Percentiles rank a stretch among this genome's conserved stretches.
These are phyloP conservation scores for Dactylis glomerata DNA, from an alignment of 176 grass and related monocot genomes.

Conservation along the genomic window DNA sequence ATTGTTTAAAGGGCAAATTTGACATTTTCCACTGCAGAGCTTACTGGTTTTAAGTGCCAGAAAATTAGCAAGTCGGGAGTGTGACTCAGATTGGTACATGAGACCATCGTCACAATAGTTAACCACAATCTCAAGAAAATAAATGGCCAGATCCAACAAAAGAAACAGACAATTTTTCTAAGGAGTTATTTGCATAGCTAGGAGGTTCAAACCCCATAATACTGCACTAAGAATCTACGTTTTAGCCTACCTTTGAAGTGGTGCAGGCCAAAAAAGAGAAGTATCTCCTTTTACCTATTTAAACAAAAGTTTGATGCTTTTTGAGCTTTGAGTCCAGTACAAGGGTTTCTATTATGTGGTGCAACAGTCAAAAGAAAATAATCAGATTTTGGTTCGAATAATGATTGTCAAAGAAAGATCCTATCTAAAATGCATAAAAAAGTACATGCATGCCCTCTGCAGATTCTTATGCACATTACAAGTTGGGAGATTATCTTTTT, in stretches of 20 bases:
- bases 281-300: not conserved
- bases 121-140: not conserved
- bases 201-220: not conserved
- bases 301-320: constrained; percentile 1
- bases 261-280: not conserved
- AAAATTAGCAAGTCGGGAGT: not conserved
- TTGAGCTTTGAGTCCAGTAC: not conserved
- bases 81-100: not conserved
- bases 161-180: not conserved
- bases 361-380: not conserved
- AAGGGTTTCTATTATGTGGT: not conserved
- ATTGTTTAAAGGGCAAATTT: too few relatives aligned
- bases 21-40: too few relatives aligned
- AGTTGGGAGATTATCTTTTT: too few relatives aligned
- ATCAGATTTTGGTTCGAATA: not conserved
- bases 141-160: not conserved
- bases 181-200: not conserved
- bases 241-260: not conserved
- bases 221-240: not conserved
- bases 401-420: not conserved
- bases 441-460: too few relatives aligned
- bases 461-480: too few relatives aligned
- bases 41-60: too few relatives aligned
- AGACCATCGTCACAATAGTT: not conserved
- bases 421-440: too few relatives aligned